Percentiles rank a stretch among this genome's conserved stretches.
Conservation (phyloP, 164 flowering plant species). For the Warburgia ugandensis region DNA sequence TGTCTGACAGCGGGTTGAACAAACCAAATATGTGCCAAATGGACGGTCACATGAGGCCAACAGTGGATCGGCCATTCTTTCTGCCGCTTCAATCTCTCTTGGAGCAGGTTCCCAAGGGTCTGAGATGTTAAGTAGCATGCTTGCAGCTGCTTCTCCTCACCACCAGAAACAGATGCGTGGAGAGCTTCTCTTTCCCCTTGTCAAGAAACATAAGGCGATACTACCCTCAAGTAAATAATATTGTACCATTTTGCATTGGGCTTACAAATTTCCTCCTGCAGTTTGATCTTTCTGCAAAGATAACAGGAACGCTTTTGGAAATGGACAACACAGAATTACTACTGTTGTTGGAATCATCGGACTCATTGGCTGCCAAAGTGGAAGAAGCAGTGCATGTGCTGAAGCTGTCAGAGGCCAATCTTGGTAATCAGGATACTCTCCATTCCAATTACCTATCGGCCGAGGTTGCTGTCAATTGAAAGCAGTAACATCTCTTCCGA, state of each 20-base stretch:
- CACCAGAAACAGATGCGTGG: conserved; percentile 78
- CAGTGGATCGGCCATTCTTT: conserved; percentile 29
- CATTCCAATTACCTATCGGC: conserved; percentile 46
- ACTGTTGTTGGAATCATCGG: conserved; percentile 69
- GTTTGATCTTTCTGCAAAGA: conserved; percentile 71
- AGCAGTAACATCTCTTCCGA: neutral
- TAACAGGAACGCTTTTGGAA: conserved; percentile 90
- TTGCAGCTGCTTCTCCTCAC: conserved; percentile 63
- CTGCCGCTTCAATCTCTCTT: conserved; percentile 25
- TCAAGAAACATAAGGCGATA: conserved; percentile 59
- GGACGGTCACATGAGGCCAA: conserved; percentile 33
- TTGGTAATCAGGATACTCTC: conserved; percentile 25
- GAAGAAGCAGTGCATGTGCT: conserved; percentile 83
- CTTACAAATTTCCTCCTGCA: no score
- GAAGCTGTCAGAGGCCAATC: conserved; percentile 47
- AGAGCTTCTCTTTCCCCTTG: conserved; percentile 70
- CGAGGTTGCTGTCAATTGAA: conserved; percentile 53
- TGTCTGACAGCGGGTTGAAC: conserved; percentile 31
- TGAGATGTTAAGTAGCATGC: conserved; percentile 60
- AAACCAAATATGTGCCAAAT: conserved; percentile 41
- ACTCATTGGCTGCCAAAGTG: conserved; percentile 58
- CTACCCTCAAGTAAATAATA: no score
- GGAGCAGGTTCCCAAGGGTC: conserved; percentile 19
- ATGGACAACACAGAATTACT: conserved; percentile 83
- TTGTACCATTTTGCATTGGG: no score